Percentiles rank a stretch among this genome's conserved stretches.
Evolutionary conservation across 257 asterid genomes (phyloP).

Genomic region (Echites panduratus): DNA sequence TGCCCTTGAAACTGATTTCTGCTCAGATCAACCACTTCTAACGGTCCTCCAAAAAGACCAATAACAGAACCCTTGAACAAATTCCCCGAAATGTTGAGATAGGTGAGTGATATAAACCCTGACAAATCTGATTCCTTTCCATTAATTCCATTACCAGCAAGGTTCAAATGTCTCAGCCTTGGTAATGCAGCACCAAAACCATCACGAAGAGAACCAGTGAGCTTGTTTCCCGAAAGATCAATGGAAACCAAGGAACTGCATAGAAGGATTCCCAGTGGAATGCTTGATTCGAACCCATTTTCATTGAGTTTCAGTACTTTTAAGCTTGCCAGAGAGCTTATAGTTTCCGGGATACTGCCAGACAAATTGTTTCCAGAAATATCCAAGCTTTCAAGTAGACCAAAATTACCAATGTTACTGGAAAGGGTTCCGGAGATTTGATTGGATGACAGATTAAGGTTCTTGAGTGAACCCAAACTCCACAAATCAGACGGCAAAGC

Average conservation of each 20-base stretch:
- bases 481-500: slow-evolving; percentile 81
- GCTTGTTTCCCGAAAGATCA: slow-evolving; percentile 64
- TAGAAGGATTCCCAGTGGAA: slow-evolving; percentile 55
- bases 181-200: slow-evolving; percentile 67
- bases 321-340: slow-evolving; percentile 56
- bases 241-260: slow-evolving; percentile 51
- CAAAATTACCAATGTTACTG: slow-evolving; percentile 78
- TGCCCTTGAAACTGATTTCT: slow-evolving; percentile 82
- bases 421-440: slow-evolving; percentile 47
- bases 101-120: slow-evolving; percentile 38
- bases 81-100: slow-evolving; percentile 77
- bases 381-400: slow-evolving; percentile 60
- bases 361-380: slow-evolving; percentile 71
- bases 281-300: slow-evolving; percentile 48
- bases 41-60: slow-evolving; percentile 48
- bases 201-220: slow-evolving; percentile 49
- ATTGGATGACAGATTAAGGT: slow-evolving; percentile 69
- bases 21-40: slow-evolving; percentile 86
- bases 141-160: slow-evolving; percentile 49
- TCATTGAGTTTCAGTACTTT: slow-evolving; percentile 50
- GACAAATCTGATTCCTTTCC: slow-evolving; percentile 66
- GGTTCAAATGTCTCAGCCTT: slow-evolving; percentile 47
- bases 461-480: slow-evolving; percentile 69
- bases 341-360: slow-evolving; percentile 71
- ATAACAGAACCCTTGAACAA: slow-evolving; percentile 64